Base-by-base conservation (phyloP, 345 rosid species). In the Heritiera littoralis region DNA sequence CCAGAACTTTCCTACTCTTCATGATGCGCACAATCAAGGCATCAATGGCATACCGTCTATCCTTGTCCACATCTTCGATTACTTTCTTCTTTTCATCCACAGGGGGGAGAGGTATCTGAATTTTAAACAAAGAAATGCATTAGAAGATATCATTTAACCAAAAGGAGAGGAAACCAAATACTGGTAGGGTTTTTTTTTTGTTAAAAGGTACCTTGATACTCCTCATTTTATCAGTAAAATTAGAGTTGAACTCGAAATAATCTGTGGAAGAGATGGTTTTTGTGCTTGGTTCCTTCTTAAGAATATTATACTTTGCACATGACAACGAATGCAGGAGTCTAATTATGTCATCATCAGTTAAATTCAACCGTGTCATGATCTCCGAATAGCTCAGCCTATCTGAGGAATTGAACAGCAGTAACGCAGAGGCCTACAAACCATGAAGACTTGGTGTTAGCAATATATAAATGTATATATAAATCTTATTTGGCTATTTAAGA, bases 11-110 rank as follows among this genome's bases (percentile, higher is more conserved):
- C 60, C 91, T 67, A 66, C 93, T 88, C 87, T 92, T 92, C 96
- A 92, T 92, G 77, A 90, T 90, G 74, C 96, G 91, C 14, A 92
- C 96, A 73, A 92, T 87, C 0, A 92, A 86, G 28, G 96, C 96
- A 79, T 92, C 96, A 74, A 92, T 89, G 3, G 92, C 94, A 87
- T 88, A 88, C 48, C 92, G 86, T 70, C 94, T 83, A 77, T 87
- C 96, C 78, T 92, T 92, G 68, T 90, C 90, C 40, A 92, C 92
- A 69, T 92, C 94, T 86, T 92, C 94, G 68, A 88, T 81, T 18
- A 92, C 90, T 72, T 88, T 92, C 86, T 88, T 90, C 77, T 88
- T 85, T 81, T 92, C 94, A 71, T 90, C 96, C 35, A 88, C 86
- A 5, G 88, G 90, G 3, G 96, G 93, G 11, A 90, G 91, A 73